Evolutionary conservation across 345 rosid species (phyloP).

Genomic region (Eucalyptus polyanthemos): DNA sequence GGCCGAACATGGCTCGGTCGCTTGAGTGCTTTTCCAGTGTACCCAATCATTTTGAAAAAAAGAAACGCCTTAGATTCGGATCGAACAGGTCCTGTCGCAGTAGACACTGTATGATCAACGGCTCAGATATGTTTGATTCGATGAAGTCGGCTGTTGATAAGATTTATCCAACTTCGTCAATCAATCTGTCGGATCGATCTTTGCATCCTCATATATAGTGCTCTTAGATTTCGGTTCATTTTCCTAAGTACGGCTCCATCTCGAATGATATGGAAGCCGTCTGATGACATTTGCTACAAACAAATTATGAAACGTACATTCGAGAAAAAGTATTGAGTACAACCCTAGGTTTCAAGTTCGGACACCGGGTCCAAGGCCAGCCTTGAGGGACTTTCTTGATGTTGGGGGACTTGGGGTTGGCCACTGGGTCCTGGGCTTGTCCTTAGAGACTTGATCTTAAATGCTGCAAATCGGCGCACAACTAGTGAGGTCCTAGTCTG

Average conservation of each 20-base stretch:
- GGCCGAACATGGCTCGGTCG: not conserved
- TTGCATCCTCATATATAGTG: not conserved
- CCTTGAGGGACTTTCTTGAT: not conserved
- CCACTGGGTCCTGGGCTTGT: not conserved
- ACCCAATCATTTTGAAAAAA: not conserved
- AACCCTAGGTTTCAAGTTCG: not conserved
- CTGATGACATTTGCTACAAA: not conserved
- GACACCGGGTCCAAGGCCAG: not conserved
- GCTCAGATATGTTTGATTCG: not conserved
- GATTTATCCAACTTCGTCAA: not conserved
- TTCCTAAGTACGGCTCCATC: not conserved
- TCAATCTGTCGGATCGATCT: not conserved
- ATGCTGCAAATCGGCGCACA: not conserved
- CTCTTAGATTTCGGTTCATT: not conserved
- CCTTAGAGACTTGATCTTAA: not conserved
- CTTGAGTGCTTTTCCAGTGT: not conserved
- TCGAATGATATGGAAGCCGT: not conserved
- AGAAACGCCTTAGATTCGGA: not conserved
- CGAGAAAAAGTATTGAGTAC: not conserved
- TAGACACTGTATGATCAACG: not conserved
- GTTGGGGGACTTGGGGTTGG: not conserved
- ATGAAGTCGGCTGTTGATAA: not conserved
- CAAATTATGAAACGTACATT: not conserved
- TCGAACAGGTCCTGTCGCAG: not conserved
- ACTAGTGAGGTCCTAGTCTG: fast-evolving